Base-by-base conservation (phyloP, 345 rosid species). In the Murraya koenigii region DNA sequence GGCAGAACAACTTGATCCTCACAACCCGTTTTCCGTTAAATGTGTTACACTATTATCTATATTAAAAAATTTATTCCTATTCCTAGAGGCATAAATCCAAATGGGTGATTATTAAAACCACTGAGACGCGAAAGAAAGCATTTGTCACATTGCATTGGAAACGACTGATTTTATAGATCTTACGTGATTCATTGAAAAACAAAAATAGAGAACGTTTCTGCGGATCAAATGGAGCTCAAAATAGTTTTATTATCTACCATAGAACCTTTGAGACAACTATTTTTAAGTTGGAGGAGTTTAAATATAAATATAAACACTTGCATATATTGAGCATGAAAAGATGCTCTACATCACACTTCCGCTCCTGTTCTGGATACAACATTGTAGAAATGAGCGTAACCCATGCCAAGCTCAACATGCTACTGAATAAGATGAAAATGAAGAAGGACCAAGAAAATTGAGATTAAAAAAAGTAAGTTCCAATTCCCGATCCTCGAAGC, bases 401-500 rank as follows among this genome's bases (percentile, higher is more conserved):
- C 7, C 9, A 7, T 3, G 39, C 2, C 39, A 7, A 41, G 38
- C 13, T 19, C 35, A 26, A 30, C 23, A 10, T 72, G 67, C 74
- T 64, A 81, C 47, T 71, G 80, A 62, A 84, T 74, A 79, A 85
- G 80, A 80, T 8, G 72, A 7, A 78, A 77, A 75, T 35, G 79
- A 67, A 92, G 83, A 77, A 87, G 74, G 47, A 79, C 59, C 67
- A 81, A 58, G 61, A 79, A 84, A 75, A 83, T 17, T 38, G 66
- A 74, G 32, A 87, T 67, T 75, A 84, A 35, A 15, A 84, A 35
- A 15, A 78, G 17, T 5, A 75, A 72, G 77, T 25, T 81, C 84
- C 87, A 80, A 66, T 74, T 86, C 77, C 77, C 75, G 9, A 80
- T 78, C 28, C 73, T 87, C 35, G 86, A 76, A 35, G 86, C 88